Evolutionary conservation across 371 early-diverging fungal species (phyloP).

Genomic region (Rhizopus sp.): DNA sequence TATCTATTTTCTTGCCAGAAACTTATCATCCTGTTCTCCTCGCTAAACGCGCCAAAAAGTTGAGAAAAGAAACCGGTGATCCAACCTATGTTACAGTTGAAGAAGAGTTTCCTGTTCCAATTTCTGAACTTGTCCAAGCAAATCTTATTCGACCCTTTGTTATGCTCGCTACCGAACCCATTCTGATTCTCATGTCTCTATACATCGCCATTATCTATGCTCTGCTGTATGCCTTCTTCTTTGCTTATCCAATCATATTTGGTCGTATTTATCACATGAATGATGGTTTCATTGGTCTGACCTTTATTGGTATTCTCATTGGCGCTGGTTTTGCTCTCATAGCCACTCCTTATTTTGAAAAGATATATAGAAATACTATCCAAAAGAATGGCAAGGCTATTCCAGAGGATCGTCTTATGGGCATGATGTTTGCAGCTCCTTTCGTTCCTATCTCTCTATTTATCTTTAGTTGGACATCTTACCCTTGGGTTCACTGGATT

Average conservation of each 20-base stretch:
- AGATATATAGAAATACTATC: conserved; percentile 16
- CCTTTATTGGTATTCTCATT: conserved; percentile 43
- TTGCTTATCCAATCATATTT: conserved; percentile 48
- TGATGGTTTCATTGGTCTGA: conserved; percentile 42
- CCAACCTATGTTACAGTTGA: conserved; percentile 37
- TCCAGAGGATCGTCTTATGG: conserved; percentile 48
- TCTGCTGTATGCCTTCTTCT: conserved; percentile 46
- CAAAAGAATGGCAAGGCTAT: conserved; percentile 21
- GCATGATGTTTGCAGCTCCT: conserved; percentile 49
- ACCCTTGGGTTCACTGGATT: conserved; percentile 43
- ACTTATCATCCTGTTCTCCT: conserved; percentile 45
- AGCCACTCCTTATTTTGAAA: conserved; percentile 37
- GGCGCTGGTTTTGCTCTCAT: conserved; percentile 39
- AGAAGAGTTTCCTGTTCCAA: conserved; percentile 36
- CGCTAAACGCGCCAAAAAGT: conserved; percentile 29
- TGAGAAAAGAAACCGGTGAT: conserved; percentile 35
- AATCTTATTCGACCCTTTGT: conserved; percentile 40
- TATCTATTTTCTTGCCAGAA: conserved; percentile 40
- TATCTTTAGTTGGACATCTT: conserved; percentile 50
- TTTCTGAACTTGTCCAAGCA: conserved; percentile 33
- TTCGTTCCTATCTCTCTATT: conserved; percentile 47
- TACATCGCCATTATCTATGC: conserved; percentile 50
- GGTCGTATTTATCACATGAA: conserved; percentile 34
- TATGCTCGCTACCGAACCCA: conserved; percentile 46
- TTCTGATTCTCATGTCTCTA: conserved; percentile 39